Evolutionary conservation across 768 basidiomycete species (phyloP), one percentile per base, ranked within the genome.

Genomic region (Russula earlei): DNA sequence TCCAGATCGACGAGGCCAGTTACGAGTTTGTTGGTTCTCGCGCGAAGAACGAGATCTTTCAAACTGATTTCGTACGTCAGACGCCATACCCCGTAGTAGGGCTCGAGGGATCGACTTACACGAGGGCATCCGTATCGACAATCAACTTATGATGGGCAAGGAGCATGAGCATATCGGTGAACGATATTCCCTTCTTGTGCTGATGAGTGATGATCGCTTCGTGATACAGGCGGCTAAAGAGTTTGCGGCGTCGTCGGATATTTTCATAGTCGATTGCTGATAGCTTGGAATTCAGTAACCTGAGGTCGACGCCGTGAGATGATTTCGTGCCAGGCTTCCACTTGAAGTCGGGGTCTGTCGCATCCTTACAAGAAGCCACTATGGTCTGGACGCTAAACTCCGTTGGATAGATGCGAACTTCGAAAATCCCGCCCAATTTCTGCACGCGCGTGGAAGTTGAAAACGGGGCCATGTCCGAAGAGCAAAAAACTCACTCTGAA

Each of bases 111-210:
- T 31, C 10, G 14, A 79, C 90, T 67, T 68, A 95, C 94, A 83
- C 79, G 24, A 98, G 72, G 14, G 94, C 94, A 29, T 91, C 87
- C 25, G 80, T 81, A 69, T 96, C 92, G 48, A 90, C 79, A 60
- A 97, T 91, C 49, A 98, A 72, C 68, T 90, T 93, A 72, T 97
- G 85, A 67, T 96, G 95, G 1, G 90, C 86, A 38, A 98, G 72
- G 43, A 97, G 71, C 33, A 87, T 67, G 3, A 98, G 77, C 89
- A 95, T 95, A 43, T 83, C 80, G 1, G 84, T 89, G 74, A 97
- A 97, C 22, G 90, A 87, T 57, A 98, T 91, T 9, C 93, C 93
- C 49, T 81, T 77, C 1, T 83, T 82, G 31, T 76, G 77, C 58
- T 85, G 78, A 59, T 84, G 82, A 3, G 82, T 78, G 31, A 93